Conservation (phyloP, 345 rosid species). For the Sisymbrium irio region DNA sequence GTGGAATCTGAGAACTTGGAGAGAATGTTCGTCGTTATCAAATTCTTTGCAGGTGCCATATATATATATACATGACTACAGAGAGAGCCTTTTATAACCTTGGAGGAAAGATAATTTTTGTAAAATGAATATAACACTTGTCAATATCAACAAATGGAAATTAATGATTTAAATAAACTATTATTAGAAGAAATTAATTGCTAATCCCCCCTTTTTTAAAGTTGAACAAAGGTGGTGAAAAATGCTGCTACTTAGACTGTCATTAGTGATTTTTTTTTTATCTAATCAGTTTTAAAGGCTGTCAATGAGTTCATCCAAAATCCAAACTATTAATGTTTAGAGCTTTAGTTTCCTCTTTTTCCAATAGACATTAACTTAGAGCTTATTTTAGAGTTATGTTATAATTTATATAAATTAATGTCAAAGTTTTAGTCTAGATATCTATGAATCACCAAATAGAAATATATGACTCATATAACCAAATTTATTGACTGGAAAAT, state of each 20-base stretch:
- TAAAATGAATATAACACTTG: slow-evolving; percentile 18
- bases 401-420: background rate
- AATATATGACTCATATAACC: background rate
- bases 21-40: slow-evolving; percentile 18
- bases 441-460: background rate
- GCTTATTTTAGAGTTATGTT: slow-evolving; percentile 16
- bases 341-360: background rate
- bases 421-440: background rate
- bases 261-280: background rate
- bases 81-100: background rate
- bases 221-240: background rate
- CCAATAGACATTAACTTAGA: background rate
- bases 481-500: background rate
- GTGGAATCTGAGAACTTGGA: slow-evolving; percentile 1
- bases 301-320: background rate
- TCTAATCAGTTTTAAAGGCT: background rate
- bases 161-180: background rate
- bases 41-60: slow-evolving; percentile 4
- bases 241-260: background rate
- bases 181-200: background rate
- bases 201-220: background rate
- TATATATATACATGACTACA: background rate
- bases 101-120: slow-evolving; percentile 5
- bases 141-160: slow-evolving; percentile 5
- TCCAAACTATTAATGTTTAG: background rate